Conservation (phyloP, 2,329 filamentous ascomycete species). For the Pseudogymnoascus sp. region DNA sequence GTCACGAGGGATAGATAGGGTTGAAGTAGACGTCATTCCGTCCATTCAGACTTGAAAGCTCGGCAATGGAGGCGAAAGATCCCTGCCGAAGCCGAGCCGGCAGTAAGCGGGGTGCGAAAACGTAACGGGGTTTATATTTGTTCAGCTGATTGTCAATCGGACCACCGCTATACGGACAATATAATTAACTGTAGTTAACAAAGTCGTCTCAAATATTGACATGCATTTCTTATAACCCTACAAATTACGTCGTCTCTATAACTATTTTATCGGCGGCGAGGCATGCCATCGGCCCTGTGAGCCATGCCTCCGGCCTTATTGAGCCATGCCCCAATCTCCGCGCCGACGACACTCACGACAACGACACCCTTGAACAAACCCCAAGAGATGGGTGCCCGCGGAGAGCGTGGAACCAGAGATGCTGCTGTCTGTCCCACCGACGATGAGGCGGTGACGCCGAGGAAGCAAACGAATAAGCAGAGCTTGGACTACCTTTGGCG, state of each 20-base stretch:
- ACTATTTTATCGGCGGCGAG: constrained; percentile 26
- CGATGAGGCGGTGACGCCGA: constrained; percentile 42
- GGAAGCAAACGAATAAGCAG: constrained; percentile 51
- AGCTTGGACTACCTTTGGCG: constrained; percentile 78
- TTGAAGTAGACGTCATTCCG: neutral
- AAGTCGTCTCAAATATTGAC: constrained; percentile 8
- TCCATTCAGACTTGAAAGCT: neutral
- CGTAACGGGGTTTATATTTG: neutral
- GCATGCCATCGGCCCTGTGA: constrained; percentile 47
- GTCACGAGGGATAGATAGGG: neutral
- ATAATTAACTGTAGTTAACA: neutral
- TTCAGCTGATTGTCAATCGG: neutral
- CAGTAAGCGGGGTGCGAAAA: neutral
- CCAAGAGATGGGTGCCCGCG: constrained; percentile 31
- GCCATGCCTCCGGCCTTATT: constrained; percentile 46
- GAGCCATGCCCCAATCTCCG: constrained; percentile 50
- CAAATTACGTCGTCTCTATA: neutral
- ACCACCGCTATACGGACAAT: neutral
- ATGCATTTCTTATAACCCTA: constrained; percentile 13
- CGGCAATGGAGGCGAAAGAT: neutral
- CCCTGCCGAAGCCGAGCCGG: neutral
- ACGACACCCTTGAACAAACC: constrained; percentile 39
- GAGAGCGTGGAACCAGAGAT: constrained; percentile 23
- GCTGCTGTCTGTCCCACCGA: constrained; percentile 43
- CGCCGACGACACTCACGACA: constrained; percentile 29